These are phyloP conservation scores for Metrosideros polymorpha DNA, from an alignment of 441 rosid genomes.

Conservation along the genomic window DNA sequence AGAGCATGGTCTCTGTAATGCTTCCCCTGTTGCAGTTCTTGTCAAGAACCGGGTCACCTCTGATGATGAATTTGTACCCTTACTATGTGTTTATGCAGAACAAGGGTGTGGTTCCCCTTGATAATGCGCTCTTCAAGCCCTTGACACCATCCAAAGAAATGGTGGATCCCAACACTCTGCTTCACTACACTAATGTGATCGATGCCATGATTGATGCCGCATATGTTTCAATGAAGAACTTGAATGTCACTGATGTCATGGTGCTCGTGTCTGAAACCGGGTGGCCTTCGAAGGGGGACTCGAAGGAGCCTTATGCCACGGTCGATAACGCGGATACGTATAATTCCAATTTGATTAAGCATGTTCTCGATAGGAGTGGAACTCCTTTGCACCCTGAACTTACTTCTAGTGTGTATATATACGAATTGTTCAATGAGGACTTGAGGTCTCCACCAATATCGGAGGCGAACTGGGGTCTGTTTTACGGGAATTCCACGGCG, in stretches of 20 bases:
- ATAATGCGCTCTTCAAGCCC: slow-evolving; percentile 78
- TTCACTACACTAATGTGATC: slow-evolving; percentile 90
- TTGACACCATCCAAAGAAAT: slow-evolving; percentile 85
- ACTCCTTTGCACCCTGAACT: slow-evolving; percentile 89
- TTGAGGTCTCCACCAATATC: slow-evolving; percentile 65
- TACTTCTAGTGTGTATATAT: slow-evolving; percentile 69
- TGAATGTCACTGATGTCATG: slow-evolving; percentile 71
- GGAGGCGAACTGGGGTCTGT: slow-evolving; percentile 91
- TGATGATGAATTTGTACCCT: slow-evolving; percentile 97
- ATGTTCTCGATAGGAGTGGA: slow-evolving; percentile 67
- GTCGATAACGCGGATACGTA: slow-evolving; percentile 77
- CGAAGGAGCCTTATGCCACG: slow-evolving; percentile 83
- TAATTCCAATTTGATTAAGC: slow-evolving; percentile 87
- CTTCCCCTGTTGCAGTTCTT: slow-evolving; percentile 71
- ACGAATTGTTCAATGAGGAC: slow-evolving; percentile 90
- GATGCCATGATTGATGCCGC: slow-evolving; percentile 97
- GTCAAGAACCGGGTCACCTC: slow-evolving; percentile 71
- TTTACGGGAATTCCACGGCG: slow-evolving; percentile 69
- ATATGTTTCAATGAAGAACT: slow-evolving; percentile 83
- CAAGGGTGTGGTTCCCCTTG: slow-evolving; percentile 95
- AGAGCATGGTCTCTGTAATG: slow-evolving; percentile 64
- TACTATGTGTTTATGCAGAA: slow-evolving; percentile 94
- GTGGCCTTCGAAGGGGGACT: slow-evolving; percentile 87
- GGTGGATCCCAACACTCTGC: slow-evolving; percentile 94
- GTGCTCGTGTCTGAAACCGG: slow-evolving; percentile 86